Percentiles rank a stretch among this genome's conserved stretches.
These are phyloP conservation scores for Aspergillus ustus DNA, from an alignment of 2,329 filamentous ascomycete genomes.

Conservation along the genomic window DNA sequence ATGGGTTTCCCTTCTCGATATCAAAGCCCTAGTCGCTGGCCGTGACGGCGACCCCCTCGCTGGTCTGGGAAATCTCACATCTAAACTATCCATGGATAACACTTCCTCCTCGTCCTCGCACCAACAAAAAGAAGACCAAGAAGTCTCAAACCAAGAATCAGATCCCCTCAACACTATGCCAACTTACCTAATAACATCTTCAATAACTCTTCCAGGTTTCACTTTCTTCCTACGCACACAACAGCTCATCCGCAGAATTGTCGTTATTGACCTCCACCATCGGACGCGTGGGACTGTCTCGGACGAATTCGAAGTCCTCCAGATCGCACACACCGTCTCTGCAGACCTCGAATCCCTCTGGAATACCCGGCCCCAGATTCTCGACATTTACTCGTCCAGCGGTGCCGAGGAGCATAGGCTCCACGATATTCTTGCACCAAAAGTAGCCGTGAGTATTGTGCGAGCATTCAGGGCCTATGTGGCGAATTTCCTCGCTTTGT, in stretches of 20 bases:
- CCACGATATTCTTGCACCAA: constrained; percentile 29
- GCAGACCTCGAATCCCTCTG: constrained; percentile 42
- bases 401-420: constrained; percentile 27
- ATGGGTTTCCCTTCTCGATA: constrained; percentile 41
- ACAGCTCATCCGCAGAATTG: constrained; percentile 40
- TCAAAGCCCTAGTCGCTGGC: constrained; percentile 42
- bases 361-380: constrained; percentile 37
- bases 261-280: constrained; percentile 43
- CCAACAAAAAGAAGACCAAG: neutral
- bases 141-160: neutral
- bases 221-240: constrained; percentile 40
- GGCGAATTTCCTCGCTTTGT: constrained; percentile 41
- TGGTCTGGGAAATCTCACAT: constrained; percentile 30
- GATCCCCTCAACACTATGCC: constrained; percentile 31
- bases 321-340: constrained; percentile 41
- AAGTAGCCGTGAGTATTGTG: constrained; percentile 35
- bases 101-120: constrained; percentile 11
- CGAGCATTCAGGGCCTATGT: constrained; percentile 41
- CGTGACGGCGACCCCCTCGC: constrained; percentile 40
- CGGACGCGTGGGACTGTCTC: constrained; percentile 42
- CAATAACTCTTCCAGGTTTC: constrained; percentile 38
- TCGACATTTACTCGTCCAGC: constrained; percentile 36
- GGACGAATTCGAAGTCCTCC: constrained; percentile 45
- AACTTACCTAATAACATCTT: constrained; percentile 37
- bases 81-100: neutral